Evolutionary conservation across 306 rosid genomes (phyloP).

Genomic region (Abrus pulchellus): DNA sequence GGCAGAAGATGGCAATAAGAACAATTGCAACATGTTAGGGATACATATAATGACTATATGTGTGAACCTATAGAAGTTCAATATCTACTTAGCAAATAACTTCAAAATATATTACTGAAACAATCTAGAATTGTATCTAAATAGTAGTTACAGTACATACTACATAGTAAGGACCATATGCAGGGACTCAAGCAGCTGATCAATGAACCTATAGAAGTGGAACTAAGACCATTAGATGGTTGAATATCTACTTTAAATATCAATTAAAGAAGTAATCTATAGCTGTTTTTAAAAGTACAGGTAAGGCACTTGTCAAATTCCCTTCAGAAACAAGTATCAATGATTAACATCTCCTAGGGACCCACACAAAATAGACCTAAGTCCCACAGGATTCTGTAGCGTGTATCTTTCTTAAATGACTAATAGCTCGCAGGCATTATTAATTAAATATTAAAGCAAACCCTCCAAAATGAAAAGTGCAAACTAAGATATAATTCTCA

Average conservation of each 20-base stretch:
- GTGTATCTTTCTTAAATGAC: not conserved
- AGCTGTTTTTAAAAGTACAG: not conserved
- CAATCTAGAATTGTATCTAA: no score
- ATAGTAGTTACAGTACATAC: no score
- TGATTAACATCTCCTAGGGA: not conserved
- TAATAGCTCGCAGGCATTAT: not conserved
- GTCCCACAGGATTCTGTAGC: not conserved
- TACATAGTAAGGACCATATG: not conserved
- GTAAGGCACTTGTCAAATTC: conserved; percentile 1
- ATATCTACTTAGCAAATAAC: not conserved
- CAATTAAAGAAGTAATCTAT: not conserved
- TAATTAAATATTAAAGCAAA: no score
- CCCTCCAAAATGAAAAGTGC: no score
- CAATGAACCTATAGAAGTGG: conserved; percentile 2
- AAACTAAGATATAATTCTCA: no score
- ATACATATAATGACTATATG: not conserved
- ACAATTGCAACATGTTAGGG: conserved; percentile 7
- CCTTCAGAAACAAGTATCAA: not conserved
- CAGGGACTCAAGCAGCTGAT: not conserved
- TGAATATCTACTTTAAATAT: not conserved
- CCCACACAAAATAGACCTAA: no score
- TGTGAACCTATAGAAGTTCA: not conserved
- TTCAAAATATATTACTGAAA: not conserved
- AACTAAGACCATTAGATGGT: not conserved
- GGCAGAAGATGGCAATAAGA: not conserved